Evolutionary conservation across 1,284 basidiomycete genomes (phyloP).

Genomic region (Flammula alnicola): DNA sequence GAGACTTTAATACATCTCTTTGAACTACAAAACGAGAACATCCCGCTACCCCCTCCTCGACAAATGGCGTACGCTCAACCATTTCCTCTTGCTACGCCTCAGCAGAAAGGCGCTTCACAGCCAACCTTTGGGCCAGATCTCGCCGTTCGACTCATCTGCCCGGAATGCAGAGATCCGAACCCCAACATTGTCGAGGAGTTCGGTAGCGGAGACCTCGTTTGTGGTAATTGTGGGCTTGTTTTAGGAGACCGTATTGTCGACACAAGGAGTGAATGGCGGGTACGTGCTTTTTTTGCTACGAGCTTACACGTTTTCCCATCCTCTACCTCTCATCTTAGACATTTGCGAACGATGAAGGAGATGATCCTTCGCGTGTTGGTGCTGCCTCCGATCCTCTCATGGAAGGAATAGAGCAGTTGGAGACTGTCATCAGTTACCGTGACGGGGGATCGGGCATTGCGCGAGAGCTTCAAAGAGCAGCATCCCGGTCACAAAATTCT

Average conservation of each 20-base stretch:
- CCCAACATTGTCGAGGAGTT: conserved; percentile 98
- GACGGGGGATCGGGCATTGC: conserved; percentile 95
- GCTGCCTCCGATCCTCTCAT: conserved; percentile 92
- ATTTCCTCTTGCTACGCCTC: conserved; percentile 67
- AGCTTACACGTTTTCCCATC: conserved; percentile 27
- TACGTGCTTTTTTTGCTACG: conserved; percentile 49
- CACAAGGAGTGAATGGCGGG: conserved; percentile 97
- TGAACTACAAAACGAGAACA: conserved; percentile 22
- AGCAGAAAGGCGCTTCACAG: conserved; percentile 52
- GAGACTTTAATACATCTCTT: conserved; percentile 16
- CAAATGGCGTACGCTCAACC: conserved; percentile 62
- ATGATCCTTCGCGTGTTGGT: conserved; percentile 99
- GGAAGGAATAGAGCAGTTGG: conserved; percentile 92
- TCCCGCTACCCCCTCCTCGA: conserved; percentile 28
- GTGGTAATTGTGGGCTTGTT: conserved; percentile 94
- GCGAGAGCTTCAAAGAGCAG: conserved; percentile 91
- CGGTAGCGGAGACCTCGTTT: conserved; percentile 96
- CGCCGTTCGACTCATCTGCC: conserved; percentile 90
- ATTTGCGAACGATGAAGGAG: conserved; percentile 98
- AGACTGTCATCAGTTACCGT: conserved; percentile 93
- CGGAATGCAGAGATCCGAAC: conserved; percentile 91
- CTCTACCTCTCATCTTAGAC: conserved; percentile 61
- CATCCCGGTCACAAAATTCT: conserved; percentile 75
- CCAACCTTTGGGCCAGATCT: conserved; percentile 80
- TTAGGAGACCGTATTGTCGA: conserved; percentile 97